phyloP scores from a whole-genome alignment of 371 early-diverging fungal species.

The Syncephalastrum sp. region DNA sequence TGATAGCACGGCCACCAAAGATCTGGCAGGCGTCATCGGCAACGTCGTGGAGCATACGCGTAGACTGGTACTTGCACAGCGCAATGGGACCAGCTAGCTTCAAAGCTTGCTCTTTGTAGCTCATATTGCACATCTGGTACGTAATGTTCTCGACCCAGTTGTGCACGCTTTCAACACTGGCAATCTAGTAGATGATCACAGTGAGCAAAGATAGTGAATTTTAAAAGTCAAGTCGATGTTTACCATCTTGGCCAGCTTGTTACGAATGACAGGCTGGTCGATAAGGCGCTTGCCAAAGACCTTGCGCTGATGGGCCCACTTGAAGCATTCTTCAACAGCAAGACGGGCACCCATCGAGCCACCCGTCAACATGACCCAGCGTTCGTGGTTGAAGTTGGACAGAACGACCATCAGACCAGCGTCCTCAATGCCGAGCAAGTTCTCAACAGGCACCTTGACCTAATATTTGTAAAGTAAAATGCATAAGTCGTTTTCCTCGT shows the following conservation, averaged over 20 bases:
- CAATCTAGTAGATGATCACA: constrained; percentile 39
- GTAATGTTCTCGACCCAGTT: constrained; percentile 55
- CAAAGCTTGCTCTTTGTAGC: constrained; percentile 44
- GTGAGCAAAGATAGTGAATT: constrained; percentile 12
- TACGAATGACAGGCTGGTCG: constrained; percentile 65
- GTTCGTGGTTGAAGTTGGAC: constrained; percentile 21
- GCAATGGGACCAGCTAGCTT: constrained; percentile 61
- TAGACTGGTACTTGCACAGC: constrained; percentile 48
- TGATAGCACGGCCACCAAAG: constrained; percentile 61
- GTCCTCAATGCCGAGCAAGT: constrained; percentile 68
- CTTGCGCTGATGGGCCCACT: constrained; percentile 56
- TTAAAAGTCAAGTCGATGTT: constrained; percentile 27
- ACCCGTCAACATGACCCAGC: constrained; percentile 24
- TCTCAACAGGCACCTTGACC: constrained; percentile 70
- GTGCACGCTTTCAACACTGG: constrained; percentile 48
- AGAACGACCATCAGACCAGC: constrained; percentile 62
- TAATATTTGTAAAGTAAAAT: not conserved
- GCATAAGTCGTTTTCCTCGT: not conserved
- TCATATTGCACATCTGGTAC: constrained; percentile 57
- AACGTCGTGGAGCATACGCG: constrained; percentile 49
- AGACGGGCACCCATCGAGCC: constrained; percentile 21
- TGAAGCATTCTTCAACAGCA: constrained; percentile 35
- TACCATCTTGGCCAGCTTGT: constrained; percentile 68
- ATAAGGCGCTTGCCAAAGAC: constrained; percentile 80
- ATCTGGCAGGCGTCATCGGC: constrained; percentile 59